Evolutionary conservation across 2,329 filamentous ascomycete genomes (phyloP).

Genomic region (Escovopsis sp.): DNA sequence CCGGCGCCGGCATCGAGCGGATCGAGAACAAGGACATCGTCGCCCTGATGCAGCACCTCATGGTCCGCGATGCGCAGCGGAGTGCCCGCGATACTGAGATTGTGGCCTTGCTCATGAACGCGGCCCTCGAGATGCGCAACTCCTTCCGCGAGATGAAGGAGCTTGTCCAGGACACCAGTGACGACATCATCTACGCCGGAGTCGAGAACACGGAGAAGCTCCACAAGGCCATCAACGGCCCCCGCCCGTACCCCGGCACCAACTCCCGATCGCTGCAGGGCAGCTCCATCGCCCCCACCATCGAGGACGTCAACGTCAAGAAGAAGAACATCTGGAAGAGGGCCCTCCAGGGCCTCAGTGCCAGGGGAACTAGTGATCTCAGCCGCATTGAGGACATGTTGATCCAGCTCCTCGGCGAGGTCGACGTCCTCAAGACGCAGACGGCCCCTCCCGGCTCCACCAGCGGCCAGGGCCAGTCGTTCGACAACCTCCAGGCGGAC

Average conservation of each 20-base stretch:
- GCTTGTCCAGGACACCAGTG: constrained; percentile 69
- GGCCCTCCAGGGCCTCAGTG: constrained; percentile 79
- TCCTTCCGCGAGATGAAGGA: constrained; percentile 93
- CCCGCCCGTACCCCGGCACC: constrained; percentile 64
- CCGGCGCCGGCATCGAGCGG: constrained; percentile 72
- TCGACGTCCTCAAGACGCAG: constrained; percentile 64
- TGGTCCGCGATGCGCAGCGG: constrained; percentile 88
- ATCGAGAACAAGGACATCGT: constrained; percentile 97
- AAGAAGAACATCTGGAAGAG: constrained; percentile 88
- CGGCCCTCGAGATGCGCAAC: constrained; percentile 91
- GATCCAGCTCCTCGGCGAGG: constrained; percentile 79
- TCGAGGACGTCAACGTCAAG: constrained; percentile 52
- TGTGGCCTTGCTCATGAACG: constrained; percentile 80
- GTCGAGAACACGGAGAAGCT: constrained; percentile 82
- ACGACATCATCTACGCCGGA: constrained; percentile 74
- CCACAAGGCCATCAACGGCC: constrained; percentile 69
- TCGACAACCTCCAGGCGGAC: constrained; percentile 51
- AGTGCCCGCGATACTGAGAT: constrained; percentile 96
- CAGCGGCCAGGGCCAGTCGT: constrained; percentile 45
- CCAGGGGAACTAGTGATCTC: constrained; percentile 78
- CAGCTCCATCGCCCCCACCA: constrained; percentile 38
- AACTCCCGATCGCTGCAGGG: constrained; percentile 45
- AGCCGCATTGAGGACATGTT: constrained; percentile 84
- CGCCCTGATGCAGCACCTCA: constrained; percentile 95
- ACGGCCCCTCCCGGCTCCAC: constrained; percentile 26